Conservation (phyloP, 176 grass and related monocot species). For the Oryza glumipatula region DNA sequence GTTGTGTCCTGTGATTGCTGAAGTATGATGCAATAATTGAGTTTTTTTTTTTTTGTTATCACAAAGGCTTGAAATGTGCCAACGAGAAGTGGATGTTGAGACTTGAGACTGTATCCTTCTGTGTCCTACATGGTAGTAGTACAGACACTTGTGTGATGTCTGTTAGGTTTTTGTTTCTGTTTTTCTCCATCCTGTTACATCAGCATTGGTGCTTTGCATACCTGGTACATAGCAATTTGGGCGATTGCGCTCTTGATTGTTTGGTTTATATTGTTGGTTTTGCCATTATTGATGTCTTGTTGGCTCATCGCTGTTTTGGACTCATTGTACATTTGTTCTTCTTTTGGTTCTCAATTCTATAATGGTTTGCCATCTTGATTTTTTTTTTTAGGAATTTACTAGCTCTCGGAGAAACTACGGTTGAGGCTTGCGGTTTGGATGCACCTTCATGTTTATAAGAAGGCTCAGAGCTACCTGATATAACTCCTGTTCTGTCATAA, state of each 20-base stretch:
- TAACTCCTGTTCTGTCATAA: conserved; percentile 4
- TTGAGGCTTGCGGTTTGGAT: background rate
- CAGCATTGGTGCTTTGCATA: conserved; percentile 2
- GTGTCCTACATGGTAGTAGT: conserved; percentile 22
- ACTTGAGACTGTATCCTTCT: background rate
- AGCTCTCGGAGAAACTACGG: background rate
- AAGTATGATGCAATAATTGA: conserved; percentile 37
- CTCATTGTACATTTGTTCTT: background rate
- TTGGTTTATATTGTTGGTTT: background rate
- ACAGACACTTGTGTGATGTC: background rate
- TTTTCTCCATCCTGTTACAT: conserved; percentile 13
- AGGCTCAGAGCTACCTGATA: conserved; percentile 19
- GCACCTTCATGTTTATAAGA: background rate
- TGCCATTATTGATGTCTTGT: background rate
- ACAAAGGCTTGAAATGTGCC: conserved; percentile 3
- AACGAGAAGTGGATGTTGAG: background rate
- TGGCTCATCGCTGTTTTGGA: background rate
- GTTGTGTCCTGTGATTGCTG: conserved; percentile 24
- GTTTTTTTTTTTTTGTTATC: background rate
- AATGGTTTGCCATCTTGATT: background rate
- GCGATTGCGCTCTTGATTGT: conserved; percentile 7
- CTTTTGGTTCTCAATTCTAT: conserved; percentile 3
- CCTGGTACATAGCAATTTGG: conserved; percentile 10
- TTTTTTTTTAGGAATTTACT: conserved; percentile 10
- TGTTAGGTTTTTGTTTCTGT: conserved; percentile 14